phyloP scores from a whole-genome alignment of 768 basidiomycete species.

The Infundibulicybe gibba region DNA sequence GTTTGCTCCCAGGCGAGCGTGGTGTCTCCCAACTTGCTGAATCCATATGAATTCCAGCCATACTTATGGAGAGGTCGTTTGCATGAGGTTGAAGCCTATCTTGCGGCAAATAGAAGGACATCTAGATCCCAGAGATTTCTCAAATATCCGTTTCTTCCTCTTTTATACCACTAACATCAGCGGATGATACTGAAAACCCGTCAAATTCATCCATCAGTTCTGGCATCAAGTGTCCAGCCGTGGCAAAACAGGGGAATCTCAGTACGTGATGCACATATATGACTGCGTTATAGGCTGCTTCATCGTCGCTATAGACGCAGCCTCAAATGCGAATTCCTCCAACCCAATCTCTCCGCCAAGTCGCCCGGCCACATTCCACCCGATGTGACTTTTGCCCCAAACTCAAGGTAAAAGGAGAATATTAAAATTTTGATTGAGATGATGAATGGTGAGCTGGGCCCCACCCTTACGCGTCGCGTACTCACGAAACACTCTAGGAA shows the following conservation, averaged over 20 bases:
- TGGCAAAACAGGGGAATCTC: slow-evolving; percentile 71
- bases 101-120: slow-evolving; percentile 74
- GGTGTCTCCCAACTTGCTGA: background rate
- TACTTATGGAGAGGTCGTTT: slow-evolving; percentile 67
- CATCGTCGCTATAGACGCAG: too few relatives aligned
- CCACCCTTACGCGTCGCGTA: slow-evolving; percentile 53
- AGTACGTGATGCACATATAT: too few relatives aligned
- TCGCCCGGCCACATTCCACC: too few relatives aligned
- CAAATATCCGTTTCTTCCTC: slow-evolving; percentile 46
- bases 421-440: too few relatives aligned
- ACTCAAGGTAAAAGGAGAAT: too few relatives aligned
- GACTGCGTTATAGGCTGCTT: too few relatives aligned
- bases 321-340: slow-evolving; percentile 91
- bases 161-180: slow-evolving; percentile 30
- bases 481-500: slow-evolving; percentile 60
- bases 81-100: slow-evolving; percentile 76
- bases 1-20: slow-evolving; percentile 58
- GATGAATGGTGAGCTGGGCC: too few relatives aligned
- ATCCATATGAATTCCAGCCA: background rate
- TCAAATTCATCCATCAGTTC: slow-evolving; percentile 38
- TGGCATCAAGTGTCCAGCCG: slow-evolving; percentile 58
- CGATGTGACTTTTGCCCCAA: too few relatives aligned
- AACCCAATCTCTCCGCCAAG: too few relatives aligned
- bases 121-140: slow-evolving; percentile 49
- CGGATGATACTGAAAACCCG: too few relatives aligned